Evolutionary conservation across 306 rosid species (phyloP).

Genomic region (Dryas drummondii): DNA sequence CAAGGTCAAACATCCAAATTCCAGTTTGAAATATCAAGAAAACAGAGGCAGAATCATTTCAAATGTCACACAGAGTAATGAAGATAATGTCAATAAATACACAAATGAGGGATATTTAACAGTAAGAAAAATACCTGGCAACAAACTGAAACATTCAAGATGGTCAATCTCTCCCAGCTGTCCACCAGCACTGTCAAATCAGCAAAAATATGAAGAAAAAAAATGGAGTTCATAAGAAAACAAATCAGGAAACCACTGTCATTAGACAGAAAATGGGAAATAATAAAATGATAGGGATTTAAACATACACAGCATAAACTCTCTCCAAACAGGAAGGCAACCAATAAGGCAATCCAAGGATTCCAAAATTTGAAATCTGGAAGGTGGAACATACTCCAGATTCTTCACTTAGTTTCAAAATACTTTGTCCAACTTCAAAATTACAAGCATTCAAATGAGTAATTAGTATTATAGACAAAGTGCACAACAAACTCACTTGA

Average conservation of each 20-base stretch:
- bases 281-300: background rate
- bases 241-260: background rate
- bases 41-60: background rate
- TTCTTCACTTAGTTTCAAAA: slow-evolving; percentile 59
- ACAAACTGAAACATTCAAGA: slow-evolving; percentile 58
- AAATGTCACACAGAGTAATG: background rate
- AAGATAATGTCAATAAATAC: background rate
- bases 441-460: slow-evolving; percentile 27
- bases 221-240: slow-evolving; percentile 14
- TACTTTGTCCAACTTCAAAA: slow-evolving; percentile 73
- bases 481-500: slow-evolving; percentile 16
- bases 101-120: slow-evolving; percentile 30
- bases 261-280: slow-evolving; percentile 18
- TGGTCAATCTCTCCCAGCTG: slow-evolving; percentile 57
- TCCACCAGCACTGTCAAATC: slow-evolving; percentile 55
- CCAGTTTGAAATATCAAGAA: background rate
- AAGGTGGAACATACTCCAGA: slow-evolving; percentile 50
- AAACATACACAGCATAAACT: slow-evolving; percentile 53
- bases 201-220: slow-evolving; percentile 12
- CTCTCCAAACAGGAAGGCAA: slow-evolving; percentile 54
- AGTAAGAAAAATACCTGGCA: slow-evolving; percentile 64
- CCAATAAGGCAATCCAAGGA: slow-evolving; percentile 93
- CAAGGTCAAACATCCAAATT: background rate
- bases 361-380: slow-evolving; percentile 68
- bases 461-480: slow-evolving; percentile 19